Base-by-base conservation (phyloP, 2,329 filamentous ascomycete species). In the Fusarium begoniae region DNA sequence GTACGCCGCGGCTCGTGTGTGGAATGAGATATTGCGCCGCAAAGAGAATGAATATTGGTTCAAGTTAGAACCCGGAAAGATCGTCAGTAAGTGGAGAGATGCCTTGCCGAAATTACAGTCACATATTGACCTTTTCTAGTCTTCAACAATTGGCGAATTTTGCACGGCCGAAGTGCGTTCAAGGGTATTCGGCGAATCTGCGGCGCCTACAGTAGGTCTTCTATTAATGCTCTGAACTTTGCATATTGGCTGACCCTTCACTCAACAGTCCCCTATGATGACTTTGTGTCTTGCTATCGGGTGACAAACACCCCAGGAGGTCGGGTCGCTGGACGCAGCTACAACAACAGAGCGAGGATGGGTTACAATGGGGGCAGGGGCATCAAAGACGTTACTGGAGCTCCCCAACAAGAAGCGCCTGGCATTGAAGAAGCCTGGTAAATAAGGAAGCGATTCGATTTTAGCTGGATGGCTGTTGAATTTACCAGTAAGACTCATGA, bases 111-210 rank as follows among this genome's bases (percentile, higher is more conserved):
- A n/a, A 55, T 55, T n/a, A 3, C 9, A 18, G 24, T 43, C 14
- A 15, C 20, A 47, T 64, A 35, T 70, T 82, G n/a, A 79, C 44
- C 5, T 35, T 22, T 11, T 43, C 17, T 76, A 93, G 93, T 98
- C 53, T 98, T 99, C 81, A 94, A 99, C 80, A 98, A 99, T 79
- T 98, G 96, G 95, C 89, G 96, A 67, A 93, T 98, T 40, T 84
- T 98, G 76, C 96, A 99, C 82, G 96, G 96, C 3, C 87, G 96
- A 76, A 91, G 91, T 58, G 90, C 90, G 1, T 99, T 98, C 79
- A 92, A 91, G 11, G 96, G 96, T 4, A 90, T 93, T 79, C 87
- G 96, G 75, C 91, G 95, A 75, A 93, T 99, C 79, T 98, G 95
- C 81, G 96, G 96, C 68, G 96, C 90, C 15, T 98, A 98, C 79